Evolutionary conservation across 2,329 filamentous ascomycete genomes (phyloP), one percentile per base, ranked within the genome.

Genomic region (Nannizziopsis barbatae): DNA sequence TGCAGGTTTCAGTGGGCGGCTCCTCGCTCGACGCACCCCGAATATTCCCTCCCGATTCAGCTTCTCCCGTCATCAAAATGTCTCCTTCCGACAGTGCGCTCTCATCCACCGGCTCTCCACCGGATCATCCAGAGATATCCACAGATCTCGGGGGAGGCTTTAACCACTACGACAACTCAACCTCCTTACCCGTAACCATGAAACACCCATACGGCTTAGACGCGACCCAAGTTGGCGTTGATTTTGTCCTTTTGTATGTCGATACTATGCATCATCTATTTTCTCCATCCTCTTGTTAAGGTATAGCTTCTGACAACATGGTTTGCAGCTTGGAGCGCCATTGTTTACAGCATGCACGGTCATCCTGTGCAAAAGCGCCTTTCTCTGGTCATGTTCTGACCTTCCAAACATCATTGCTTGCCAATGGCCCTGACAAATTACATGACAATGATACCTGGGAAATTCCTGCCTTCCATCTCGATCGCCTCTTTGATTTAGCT

Each of bases 191-290:
- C 15, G 32, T 5, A 38, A 42, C 42, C 20, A 45, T 17, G 33
- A 33, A 41, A 37, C 54, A 62, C 52, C 56, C 60, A 10, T 52
- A 59, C 33, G 59, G 58, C 9, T 53, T 62, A 14, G 59, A 58
- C 43, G 45, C 55, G 10, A 54, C 57, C 3, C 60, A 62, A 51
- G 53, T 58, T 27, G 61, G 58, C 5, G 53, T 63, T 45, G 59
- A 62, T 38, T 63, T 63, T 47, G 57, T 63, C 14, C 56, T 63
- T 20, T 55, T 53, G 56, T 58, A 55, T 42, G 37, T 36, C 37
- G 17, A 17, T 17, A 32, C n/a, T 40, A 11, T 32, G 10, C 15
- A 18, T 11, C 15, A 14, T 18, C 22, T 17, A 20, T n/a, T 30
- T 35, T 9, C 10, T n/a, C n/a, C n/a, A n/a, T n/a, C n/a, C n/a